Evolutionary conservation across 164 flowering plant genomes (phyloP).

Genomic region (Vitis vinifera): ASM3070453v1 NC_081811.1:2131001-2131500

Average conservation of each 20-base stretch:
- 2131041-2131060: no score
- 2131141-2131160: conserved; percentile 95
- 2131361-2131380: conserved; percentile 93
- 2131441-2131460: conserved; percentile 27
- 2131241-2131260: conserved; percentile 94
- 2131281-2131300: conserved; percentile 87
- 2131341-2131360: conserved; percentile 93
- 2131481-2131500: conserved; percentile 89
- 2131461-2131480: conserved; percentile 98
- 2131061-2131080: no score
- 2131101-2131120: conserved; percentile 86
- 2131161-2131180: conserved; percentile 85
- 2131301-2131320: conserved; percentile 78
- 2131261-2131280: conserved; percentile 90
- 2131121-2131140: conserved; percentile 97
- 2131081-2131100: conserved; percentile 48
- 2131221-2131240: conserved; percentile 91
- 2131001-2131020: conserved; percentile 22
- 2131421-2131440: neutral
- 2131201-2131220: conserved; percentile 64
- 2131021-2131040: no score
- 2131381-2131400: neutral
- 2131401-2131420: neutral
- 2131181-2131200: conserved; percentile 85
- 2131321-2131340: conserved; percentile 82